Percentiles rank a stretch among this genome's conserved stretches.
Evolutionary conservation across 179 eudicot species (phyloP).

Genomic region (Gypsophila paniculata): DNA sequence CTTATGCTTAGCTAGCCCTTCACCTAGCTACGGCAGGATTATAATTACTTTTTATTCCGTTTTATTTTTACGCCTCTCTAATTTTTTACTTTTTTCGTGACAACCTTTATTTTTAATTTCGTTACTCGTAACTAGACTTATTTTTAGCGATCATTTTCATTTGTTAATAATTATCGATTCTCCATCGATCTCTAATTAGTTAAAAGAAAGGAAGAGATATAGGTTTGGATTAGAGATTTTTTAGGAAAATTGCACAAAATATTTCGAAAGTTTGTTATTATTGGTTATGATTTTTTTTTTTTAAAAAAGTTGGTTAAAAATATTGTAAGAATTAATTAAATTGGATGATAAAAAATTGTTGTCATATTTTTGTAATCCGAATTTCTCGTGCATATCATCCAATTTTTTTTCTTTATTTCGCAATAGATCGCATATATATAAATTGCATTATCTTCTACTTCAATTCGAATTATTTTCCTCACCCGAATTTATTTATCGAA

Average conservation of each 20-base stretch:
- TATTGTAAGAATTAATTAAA: constrained; percentile 10
- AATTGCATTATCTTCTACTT: background rate
- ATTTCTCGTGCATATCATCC: constrained; percentile 13
- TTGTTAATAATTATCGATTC: background rate
- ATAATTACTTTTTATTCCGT: background rate
- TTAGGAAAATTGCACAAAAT: constrained; percentile 23
- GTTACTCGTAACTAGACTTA: background rate
- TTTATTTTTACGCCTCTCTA: constrained; percentile 21
- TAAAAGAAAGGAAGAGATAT: constrained; percentile 4
- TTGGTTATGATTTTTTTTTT: constrained; percentile 19
- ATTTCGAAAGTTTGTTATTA: constrained; percentile 20
- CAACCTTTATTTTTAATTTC: no score
- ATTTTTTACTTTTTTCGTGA: constrained; percentile 18
- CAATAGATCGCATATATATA: background rate
- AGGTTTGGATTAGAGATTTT: constrained; percentile 33
- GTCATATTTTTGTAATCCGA: background rate
- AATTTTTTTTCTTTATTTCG: background rate
- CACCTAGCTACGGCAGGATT: constrained; percentile 31
- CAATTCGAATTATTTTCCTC: background rate
- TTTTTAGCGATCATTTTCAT: constrained; percentile 20
- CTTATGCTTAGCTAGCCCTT: constrained; percentile 30
- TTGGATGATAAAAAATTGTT: background rate
- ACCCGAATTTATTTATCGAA: background rate
- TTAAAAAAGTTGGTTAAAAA: constrained; percentile 20
- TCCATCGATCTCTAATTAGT: constrained; percentile 13